Conservation (phyloP, 345 rosid species). For the Pistacia atlantica region DNA sequence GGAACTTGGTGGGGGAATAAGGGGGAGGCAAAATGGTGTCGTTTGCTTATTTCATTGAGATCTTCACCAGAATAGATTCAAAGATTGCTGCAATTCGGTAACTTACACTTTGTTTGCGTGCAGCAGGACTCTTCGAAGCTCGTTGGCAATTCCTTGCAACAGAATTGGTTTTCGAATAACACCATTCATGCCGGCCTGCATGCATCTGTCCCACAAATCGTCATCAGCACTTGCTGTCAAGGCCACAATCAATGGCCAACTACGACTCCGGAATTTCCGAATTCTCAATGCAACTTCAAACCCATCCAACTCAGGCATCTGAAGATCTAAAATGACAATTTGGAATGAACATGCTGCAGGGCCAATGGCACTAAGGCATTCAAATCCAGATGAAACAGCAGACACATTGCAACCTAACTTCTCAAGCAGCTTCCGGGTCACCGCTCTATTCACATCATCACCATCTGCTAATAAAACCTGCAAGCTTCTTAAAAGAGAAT, state of each 20-base stretch:
- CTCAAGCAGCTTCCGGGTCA: slow-evolving; percentile 75
- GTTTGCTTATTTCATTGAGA: slow-evolving; percentile 8
- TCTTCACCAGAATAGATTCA: slow-evolving; percentile 1
- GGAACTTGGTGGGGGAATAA: neutral
- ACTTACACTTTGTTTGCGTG: slow-evolving; percentile 48
- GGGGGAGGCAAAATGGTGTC: slow-evolving; percentile 5
- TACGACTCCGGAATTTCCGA: slow-evolving; percentile 55
- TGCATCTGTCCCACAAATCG: slow-evolving; percentile 63
- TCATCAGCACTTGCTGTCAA: slow-evolving; percentile 60
- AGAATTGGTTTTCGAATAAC: slow-evolving; percentile 73
- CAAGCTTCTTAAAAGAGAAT: slow-evolving; percentile 65
- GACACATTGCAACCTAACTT: slow-evolving; percentile 83
- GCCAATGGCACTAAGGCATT: slow-evolving; percentile 62
- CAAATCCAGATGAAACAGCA: slow-evolving; percentile 69
- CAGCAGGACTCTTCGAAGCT: slow-evolving; percentile 67
- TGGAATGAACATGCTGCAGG: slow-evolving; percentile 56
- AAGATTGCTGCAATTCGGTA: neutral
- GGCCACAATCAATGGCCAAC: slow-evolving; percentile 73
- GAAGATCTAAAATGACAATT: slow-evolving; percentile 78
- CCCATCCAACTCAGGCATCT: slow-evolving; percentile 76
- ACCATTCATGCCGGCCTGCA: slow-evolving; percentile 76
- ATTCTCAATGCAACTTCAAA: slow-evolving; percentile 82
- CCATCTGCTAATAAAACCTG: slow-evolving; percentile 76
- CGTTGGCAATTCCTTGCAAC: slow-evolving; percentile 64
- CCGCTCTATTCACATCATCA: slow-evolving; percentile 72